Percentiles rank a stretch among this genome's conserved stretches.
phyloP scores from a whole-genome alignment of 2,329 filamentous ascomycete species.

The Emmonsia crescens region DNA sequence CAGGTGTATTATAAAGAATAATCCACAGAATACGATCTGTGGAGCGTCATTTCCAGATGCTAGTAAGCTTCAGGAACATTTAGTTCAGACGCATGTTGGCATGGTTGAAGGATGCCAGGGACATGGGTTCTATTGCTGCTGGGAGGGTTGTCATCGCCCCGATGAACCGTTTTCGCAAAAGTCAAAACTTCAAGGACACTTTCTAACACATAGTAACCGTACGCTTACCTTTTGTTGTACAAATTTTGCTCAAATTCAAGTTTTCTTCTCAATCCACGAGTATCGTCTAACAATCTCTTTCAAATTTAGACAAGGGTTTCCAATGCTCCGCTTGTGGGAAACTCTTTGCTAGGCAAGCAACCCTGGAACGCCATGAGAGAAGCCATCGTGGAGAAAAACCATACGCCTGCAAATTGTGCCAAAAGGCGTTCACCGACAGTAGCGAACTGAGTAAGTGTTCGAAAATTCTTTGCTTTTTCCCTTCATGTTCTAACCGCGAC shows the following conservation, averaged over 20 bases:
- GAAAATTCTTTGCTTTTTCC: neutral
- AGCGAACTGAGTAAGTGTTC: conserved; percentile 32
- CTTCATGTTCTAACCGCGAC: conserved; percentile 13
- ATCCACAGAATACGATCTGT: conserved; percentile 18
- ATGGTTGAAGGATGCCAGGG: conserved; percentile 29
- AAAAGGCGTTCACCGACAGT: conserved; percentile 35
- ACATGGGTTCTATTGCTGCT: conserved; percentile 35
- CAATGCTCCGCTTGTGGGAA: conserved; percentile 32
- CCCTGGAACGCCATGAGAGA: conserved; percentile 34
- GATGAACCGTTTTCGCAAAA: conserved; percentile 36
- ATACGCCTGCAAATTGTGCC: conserved; percentile 31
- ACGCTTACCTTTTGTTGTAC: conserved; percentile 7
- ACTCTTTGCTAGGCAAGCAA: conserved; percentile 33
- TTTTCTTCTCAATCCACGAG: neutral
- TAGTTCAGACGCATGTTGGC: conserved; percentile 27
- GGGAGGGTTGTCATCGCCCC: conserved; percentile 33
- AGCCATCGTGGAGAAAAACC: conserved; percentile 36
- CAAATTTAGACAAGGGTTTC: conserved; percentile 30
- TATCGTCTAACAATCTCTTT: neutral
- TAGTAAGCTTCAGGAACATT: conserved; percentile 31
- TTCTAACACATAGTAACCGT: conserved; percentile 36
- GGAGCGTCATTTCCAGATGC: conserved; percentile 27
- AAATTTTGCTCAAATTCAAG: neutral
- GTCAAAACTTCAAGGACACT: conserved; percentile 36
- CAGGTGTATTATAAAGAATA: conserved; percentile 23